These are phyloP conservation scores for Pugionium cornutum DNA, from an alignment of 345 rosid genomes.

Conservation along the genomic window DNA sequence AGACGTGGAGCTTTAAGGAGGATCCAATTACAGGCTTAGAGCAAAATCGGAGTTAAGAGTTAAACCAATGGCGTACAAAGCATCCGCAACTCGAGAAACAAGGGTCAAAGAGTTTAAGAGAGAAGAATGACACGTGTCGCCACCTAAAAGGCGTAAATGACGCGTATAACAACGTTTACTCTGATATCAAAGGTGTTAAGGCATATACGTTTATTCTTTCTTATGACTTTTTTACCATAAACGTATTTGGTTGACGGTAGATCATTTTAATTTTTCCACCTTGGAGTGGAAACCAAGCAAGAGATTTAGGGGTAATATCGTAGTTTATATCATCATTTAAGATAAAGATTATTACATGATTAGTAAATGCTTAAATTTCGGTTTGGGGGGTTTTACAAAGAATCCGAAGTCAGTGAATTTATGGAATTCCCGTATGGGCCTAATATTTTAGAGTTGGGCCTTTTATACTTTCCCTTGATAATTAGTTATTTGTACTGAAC, in stretches of 20 bases:
- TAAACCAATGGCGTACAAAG: slow-evolving; percentile 31
- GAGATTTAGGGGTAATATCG: background rate
- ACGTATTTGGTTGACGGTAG: slow-evolving; percentile 9
- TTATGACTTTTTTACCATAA: background rate
- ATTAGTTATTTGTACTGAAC: background rate
- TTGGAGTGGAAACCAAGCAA: slow-evolving; percentile 36
- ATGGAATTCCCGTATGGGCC: background rate
- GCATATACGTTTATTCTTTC: background rate
- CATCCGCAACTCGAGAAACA: slow-evolving; percentile 31
- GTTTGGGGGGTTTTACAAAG: background rate
- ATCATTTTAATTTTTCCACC: background rate
- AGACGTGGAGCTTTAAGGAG: slow-evolving; percentile 31
- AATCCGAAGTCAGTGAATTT: background rate
- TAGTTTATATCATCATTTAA: background rate
- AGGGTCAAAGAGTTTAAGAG: slow-evolving; percentile 18
- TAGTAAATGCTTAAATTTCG: background rate
- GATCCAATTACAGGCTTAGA: slow-evolving; percentile 21
- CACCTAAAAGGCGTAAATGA: slow-evolving; percentile 15
- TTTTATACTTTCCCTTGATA: background rate
- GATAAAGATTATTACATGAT: background rate
- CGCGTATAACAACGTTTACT: slow-evolving; percentile 21
- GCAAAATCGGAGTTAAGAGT: slow-evolving; percentile 15
- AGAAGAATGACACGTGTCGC: slow-evolving; percentile 36
- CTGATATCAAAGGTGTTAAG: background rate
- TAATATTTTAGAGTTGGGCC: slow-evolving; percentile 8